Percentiles rank a stretch among this genome's conserved stretches.
Conservation (phyloP, 139 green algal species). For the Spirogloea muscicola region DNA sequence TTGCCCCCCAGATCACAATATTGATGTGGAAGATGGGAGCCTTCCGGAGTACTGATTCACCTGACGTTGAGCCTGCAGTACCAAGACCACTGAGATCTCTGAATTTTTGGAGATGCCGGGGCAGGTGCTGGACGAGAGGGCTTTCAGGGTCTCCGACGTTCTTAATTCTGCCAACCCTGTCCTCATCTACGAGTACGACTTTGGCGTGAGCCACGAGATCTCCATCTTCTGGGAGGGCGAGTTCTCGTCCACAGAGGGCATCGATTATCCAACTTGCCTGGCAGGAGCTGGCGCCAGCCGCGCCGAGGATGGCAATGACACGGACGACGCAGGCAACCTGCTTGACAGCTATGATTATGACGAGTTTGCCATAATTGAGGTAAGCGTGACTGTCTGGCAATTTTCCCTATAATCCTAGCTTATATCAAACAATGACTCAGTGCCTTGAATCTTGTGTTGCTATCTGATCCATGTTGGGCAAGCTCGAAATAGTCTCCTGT, state of each 20-base stretch:
- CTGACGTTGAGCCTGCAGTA: too few species aligned
- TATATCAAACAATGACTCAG: too few species aligned
- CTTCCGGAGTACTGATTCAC: too few species aligned
- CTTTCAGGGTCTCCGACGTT: conserved; percentile 25
- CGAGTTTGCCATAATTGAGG: conserved; percentile 29
- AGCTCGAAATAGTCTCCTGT: too few species aligned
- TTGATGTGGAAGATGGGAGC: too few species aligned
- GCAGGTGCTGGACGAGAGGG: conserved; percentile 40
- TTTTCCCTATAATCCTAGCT: too few species aligned
- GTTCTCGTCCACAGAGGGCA: conserved; percentile 34
- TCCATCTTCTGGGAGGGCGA: conserved; percentile 32
- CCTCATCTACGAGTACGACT: conserved; percentile 45
- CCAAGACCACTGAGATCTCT: too few species aligned
- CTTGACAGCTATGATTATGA: conserved; percentile 31
- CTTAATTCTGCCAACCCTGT: neutral
- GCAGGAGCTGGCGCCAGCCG: conserved; percentile 23
- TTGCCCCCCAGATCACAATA: too few species aligned
- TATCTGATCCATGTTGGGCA: too few species aligned
- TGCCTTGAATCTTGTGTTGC: too few species aligned
- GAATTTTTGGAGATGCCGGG: too few species aligned
- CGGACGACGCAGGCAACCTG: conserved; percentile 31
- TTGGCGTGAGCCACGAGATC: conserved; percentile 35
- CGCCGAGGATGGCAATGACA: conserved; percentile 40
- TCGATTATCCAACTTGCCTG: conserved; percentile 39
- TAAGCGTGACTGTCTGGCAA: too few species aligned